Base-by-base conservation (phyloP, 768 basidiomycete species). In the Tricholoma sp. region DNA sequence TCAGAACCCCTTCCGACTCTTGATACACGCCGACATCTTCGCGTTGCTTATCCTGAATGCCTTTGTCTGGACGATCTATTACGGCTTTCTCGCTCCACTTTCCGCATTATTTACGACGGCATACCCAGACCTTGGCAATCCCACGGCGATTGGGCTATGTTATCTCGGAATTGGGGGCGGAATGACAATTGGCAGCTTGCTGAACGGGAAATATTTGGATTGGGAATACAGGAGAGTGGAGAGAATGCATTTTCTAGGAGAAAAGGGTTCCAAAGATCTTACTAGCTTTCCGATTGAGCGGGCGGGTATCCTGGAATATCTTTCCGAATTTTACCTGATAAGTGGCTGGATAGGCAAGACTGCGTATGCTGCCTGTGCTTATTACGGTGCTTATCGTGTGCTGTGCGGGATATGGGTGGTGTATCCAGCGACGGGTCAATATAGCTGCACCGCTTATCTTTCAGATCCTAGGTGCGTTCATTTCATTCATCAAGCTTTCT, bases 81-180 rank as follows among this genome's bases (percentile, higher is more conserved):
- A 86, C 60, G 79, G 77, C 34, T 79, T 86, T 22, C 78, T 76
- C 1, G 80, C 88, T 0, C 80, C 81, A 1, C 75, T 86, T 11
- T 83, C 88, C 1, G 79, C 84, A 0, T 73, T 85, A 0, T 85
- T 91, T 65, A 72, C 77, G 50, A 59, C 70, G 1, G 72, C 77
- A 1, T 92, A 92, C 61, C 78, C 83, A 0, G 77, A 70, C n/a
- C n/a, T n/a, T n/a, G n/a, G n/a, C n/a, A n/a, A n/a, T n/a, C n/a
- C n/a, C n/a, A n/a, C n/a, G n/a, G n/a, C 81, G 24, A 77, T 89
- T 31, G 92, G 91, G 2, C 70, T 94, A 4, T 92, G 88, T 67
- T 94, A 86, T 72, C 72, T 94, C 55, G 82, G 84, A 1, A 79
- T 87, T 52, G 93, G 91, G 2, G 79, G 82, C 14, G 94, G 92